These are phyloP conservation scores for Backusella circina DNA, from an alignment of 192 early-diverging fungal genomes.

Conservation along the genomic window DNA sequence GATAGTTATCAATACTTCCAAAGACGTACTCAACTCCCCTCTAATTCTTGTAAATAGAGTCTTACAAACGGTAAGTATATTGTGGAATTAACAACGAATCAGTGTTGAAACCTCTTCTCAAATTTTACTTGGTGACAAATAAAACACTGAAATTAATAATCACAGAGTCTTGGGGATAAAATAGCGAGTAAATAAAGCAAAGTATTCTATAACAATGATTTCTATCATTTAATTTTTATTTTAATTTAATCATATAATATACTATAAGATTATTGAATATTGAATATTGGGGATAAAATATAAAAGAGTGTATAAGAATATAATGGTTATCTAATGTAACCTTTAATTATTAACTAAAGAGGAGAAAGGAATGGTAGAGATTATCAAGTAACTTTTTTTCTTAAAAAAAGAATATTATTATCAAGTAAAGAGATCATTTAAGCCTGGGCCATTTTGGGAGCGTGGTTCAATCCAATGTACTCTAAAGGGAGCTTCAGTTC, in stretches of 20 bases:
- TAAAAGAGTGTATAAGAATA: neutral
- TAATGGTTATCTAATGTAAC: neutral
- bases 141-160: too few species aligned
- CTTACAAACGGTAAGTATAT: too few species aligned
- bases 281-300: neutral
- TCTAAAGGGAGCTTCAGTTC: constrained; percentile 29
- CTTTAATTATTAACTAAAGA: neutral
- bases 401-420: neutral
- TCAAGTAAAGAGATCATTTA: neutral
- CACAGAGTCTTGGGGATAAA: too few species aligned
- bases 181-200: too few species aligned
- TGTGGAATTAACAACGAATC: too few species aligned
- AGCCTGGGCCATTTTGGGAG: constrained; percentile 14
- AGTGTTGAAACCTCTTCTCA: too few species aligned
- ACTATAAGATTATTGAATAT: neutral
- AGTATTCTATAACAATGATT: neutral
- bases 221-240: neutral
- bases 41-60: too few species aligned
- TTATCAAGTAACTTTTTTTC: neutral
- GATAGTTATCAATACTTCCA: too few species aligned
- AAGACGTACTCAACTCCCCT: too few species aligned
- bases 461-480: constrained; percentile 20
- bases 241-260: neutral
- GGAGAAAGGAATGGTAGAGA: neutral
- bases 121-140: too few species aligned